Percentiles rank a stretch among this genome's conserved stretches.
These are phyloP conservation scores for Malus hybrid DNA, from an alignment of 331 rosid genomes.

Conservation along the genomic window DNA sequence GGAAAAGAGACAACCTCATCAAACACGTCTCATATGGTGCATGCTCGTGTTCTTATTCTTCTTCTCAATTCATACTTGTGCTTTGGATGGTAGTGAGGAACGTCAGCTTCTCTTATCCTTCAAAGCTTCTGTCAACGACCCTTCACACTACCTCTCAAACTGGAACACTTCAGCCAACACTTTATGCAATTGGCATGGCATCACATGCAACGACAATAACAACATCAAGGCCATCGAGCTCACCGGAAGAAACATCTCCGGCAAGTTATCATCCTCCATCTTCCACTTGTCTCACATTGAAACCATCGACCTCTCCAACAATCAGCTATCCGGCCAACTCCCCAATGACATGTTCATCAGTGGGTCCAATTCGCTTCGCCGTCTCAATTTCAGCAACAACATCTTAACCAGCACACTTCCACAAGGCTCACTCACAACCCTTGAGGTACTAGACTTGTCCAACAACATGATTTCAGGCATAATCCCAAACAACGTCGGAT, in stretches of 20 bases:
- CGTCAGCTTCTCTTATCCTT: conserved; percentile 57
- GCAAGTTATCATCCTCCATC: conserved; percentile 37
- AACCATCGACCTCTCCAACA: conserved; percentile 66
- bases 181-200: conserved; percentile 61
- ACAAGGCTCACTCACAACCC: conserved; percentile 20
- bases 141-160: conserved; percentile 52
- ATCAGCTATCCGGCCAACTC: conserved; percentile 46
- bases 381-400: conserved; percentile 78
- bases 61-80: conserved; percentile 14
- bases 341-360: conserved; percentile 5
- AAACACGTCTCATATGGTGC: conserved; percentile 7
- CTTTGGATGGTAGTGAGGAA: conserved; percentile 27
- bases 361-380: conserved; percentile 31
- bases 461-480: conserved; percentile 84
- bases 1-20: conserved; percentile 31
- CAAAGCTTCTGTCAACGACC: conserved; percentile 62
- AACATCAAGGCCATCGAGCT: conserved; percentile 39
- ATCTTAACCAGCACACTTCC: conserved; percentile 70
- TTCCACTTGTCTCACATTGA: conserved; percentile 40
- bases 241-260: conserved; percentile 60
- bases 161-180: conserved; percentile 41
- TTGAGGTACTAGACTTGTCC: conserved; percentile 62
- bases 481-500: conserved; percentile 51
- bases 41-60: conserved; percentile 21
- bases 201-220: conserved; percentile 46